phyloP scores from a whole-genome alignment of 495 filamentous ascomycete genomes.

The Penicillium robsamsonii region DNA sequence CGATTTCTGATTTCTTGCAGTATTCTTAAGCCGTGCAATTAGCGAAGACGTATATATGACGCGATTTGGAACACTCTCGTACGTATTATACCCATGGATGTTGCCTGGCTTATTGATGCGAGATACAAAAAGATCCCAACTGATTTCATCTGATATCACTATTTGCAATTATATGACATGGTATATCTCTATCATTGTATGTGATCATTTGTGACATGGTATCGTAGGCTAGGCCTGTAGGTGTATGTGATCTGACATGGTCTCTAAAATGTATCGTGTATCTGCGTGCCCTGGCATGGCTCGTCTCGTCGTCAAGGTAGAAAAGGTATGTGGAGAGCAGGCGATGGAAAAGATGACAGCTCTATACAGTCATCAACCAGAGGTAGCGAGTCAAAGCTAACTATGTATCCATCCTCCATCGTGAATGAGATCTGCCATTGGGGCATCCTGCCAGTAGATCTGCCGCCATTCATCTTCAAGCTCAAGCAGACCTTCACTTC shows the following conservation, averaged over 20 bases:
- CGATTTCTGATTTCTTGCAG: not conserved
- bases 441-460: conserved; percentile 49
- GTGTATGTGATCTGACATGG: conserved; percentile 6
- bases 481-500: conserved; percentile 41
- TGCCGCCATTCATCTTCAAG: conserved; percentile 51
- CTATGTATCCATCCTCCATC: conserved; percentile 43
- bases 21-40: not conserved
- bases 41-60: conserved; percentile 1
- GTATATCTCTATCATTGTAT: conserved; percentile 27
- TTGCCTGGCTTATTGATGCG: not conserved
- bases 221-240: conserved; percentile 18
- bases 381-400: conserved; percentile 13
- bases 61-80: not conserved
- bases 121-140: not conserved
- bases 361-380: not conserved
- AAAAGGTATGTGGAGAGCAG: not conserved
- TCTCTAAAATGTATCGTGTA: conserved; percentile 2
- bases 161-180: conserved; percentile 22
- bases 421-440: conserved; percentile 45
- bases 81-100: not conserved
- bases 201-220: conserved; percentile 26
- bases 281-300: conserved; percentile 23
- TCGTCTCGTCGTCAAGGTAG: conserved; percentile 27
- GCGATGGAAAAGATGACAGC: not conserved
- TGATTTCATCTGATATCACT: conserved; percentile 5